Conservation (phyloP, 805 yeast genomes). For the Sugiyamaella lignohabitans region DNA sequence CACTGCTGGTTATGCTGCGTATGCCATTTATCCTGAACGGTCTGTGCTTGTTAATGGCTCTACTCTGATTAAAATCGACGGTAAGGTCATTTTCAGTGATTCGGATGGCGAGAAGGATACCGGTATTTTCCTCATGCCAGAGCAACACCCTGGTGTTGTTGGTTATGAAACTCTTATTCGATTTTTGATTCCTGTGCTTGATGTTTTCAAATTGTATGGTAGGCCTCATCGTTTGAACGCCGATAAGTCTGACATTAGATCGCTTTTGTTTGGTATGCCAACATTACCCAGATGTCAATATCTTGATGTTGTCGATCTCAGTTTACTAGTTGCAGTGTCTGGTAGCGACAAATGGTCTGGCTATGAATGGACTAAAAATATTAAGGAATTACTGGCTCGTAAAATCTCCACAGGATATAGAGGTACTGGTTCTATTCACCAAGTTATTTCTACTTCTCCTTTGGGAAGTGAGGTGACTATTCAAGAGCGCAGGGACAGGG, state of each 20-base stretch:
- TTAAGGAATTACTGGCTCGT: slow-evolving; percentile 49
- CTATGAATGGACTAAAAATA: slow-evolving; percentile 51
- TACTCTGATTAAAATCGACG: slow-evolving; percentile 85
- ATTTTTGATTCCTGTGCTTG: slow-evolving; percentile 66
- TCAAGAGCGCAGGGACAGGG: slow-evolving; percentile 6
- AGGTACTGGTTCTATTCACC: slow-evolving; percentile 32
- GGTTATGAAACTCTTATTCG: slow-evolving; percentile 82
- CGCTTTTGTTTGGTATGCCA: slow-evolving; percentile 76
- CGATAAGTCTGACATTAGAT: slow-evolving; percentile 57
- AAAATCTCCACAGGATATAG: slow-evolving; percentile 46
- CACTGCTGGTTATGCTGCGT: slow-evolving; percentile 59
- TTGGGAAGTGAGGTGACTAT: slow-evolving; percentile 1
- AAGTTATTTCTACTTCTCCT: slow-evolving; percentile 5
- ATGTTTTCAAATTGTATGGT: slow-evolving; percentile 74
- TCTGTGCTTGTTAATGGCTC: slow-evolving; percentile 74
- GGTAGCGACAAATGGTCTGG: slow-evolving; percentile 45
- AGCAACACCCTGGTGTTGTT: slow-evolving; percentile 71
- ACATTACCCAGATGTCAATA: slow-evolving; percentile 73
- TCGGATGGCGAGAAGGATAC: slow-evolving; percentile 44
- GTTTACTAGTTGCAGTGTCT: slow-evolving; percentile 35
- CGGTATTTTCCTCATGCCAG: slow-evolving; percentile 76
- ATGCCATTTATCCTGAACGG: slow-evolving; percentile 90
- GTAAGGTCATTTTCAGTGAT: slow-evolving; percentile 45
- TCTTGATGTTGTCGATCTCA: slow-evolving; percentile 55
- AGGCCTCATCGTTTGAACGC: slow-evolving; percentile 71